A percentile compares a stretch with the other conserved stretches of the same genome.
phyloP scores from a whole-genome alignment of 2,329 filamentous ascomycete genomes.

The Aphanoascus verrucosus region DNA sequence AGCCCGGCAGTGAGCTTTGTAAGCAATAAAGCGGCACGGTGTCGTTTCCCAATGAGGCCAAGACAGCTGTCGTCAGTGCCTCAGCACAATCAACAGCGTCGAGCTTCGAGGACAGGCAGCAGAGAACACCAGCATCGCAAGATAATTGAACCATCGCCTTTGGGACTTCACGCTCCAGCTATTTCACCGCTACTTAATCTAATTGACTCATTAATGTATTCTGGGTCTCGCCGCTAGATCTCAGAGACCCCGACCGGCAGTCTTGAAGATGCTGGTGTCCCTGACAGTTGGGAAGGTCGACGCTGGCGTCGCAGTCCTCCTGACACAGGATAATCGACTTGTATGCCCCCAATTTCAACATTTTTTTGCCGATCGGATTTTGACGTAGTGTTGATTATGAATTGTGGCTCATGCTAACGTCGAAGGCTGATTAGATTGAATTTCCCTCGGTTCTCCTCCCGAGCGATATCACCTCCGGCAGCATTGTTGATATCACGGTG shows the following conservation, averaged over 20 bases:
- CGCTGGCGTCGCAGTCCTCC: conserved; percentile 89
- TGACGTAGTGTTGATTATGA: conserved; percentile 9
- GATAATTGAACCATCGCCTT: neutral
- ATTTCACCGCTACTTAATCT: neutral
- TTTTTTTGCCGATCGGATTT: neutral
- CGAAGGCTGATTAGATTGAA: conserved; percentile 61
- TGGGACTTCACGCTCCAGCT: neutral
- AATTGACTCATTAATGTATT: neutral
- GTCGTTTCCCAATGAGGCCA: neutral
- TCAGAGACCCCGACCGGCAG: neutral
- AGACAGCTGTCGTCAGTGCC: neutral
- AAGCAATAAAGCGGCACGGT: neutral
- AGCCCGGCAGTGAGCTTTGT: neutral
- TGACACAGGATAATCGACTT: conserved; percentile 93
- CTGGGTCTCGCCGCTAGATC: neutral
- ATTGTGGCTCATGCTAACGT: neutral
- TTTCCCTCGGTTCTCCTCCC: conserved; percentile 96
- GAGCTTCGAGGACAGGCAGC: neutral
- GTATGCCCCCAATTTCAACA: conserved; percentile 44
- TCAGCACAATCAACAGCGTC: neutral
- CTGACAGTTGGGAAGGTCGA: conserved; percentile 98
- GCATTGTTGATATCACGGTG: conserved; percentile 96
- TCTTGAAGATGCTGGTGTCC: conserved; percentile 72
- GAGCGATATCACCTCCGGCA: conserved; percentile 86
- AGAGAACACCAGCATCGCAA: neutral